phyloP scores from a whole-genome alignment of 1,139 yeast genomes.

The Geotrichum reessii region DNA sequence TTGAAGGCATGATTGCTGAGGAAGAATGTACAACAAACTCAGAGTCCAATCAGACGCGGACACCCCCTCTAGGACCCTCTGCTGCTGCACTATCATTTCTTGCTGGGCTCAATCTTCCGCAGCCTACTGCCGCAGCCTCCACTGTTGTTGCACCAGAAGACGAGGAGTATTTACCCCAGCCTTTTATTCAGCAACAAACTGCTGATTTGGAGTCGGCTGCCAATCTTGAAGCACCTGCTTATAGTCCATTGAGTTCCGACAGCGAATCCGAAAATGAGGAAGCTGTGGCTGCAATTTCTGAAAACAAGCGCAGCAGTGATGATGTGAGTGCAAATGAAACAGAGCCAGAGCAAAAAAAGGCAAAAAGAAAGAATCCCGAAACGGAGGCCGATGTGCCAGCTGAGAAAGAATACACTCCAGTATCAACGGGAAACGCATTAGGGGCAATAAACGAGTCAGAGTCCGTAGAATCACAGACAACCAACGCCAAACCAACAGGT shows the following conservation, averaged over 20 bases:
- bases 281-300: slow-evolving; percentile 28
- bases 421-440: not conserved
- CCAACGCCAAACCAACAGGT: slow-evolving; percentile 9
- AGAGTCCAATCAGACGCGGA: slow-evolving; percentile 20
- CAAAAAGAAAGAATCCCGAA: slow-evolving; percentile 18
- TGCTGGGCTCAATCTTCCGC: not conserved
- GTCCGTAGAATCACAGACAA: not conserved
- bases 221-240: slow-evolving; percentile 39
- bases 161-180: slow-evolving; percentile 19
- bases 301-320: slow-evolving; percentile 28
- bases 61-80: slow-evolving; percentile 13
- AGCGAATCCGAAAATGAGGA: slow-evolving; percentile 32
- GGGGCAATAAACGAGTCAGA: not conserved
- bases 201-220: slow-evolving; percentile 31
- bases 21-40: slow-evolving; percentile 25
- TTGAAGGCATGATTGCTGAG: slow-evolving; percentile 42
- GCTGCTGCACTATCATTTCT: not conserved
- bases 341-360: slow-evolving; percentile 15
- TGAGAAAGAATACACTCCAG: not conserved
- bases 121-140: slow-evolving; percentile 14
- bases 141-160: slow-evolving; percentile 13
- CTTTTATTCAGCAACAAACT: slow-evolving; percentile 13
- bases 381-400: not conserved
- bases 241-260: slow-evolving; percentile 33
- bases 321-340: slow-evolving; percentile 18